Base-by-base conservation (phyloP, 176 grass and related monocot species). In the Carex cristatella region DNA sequence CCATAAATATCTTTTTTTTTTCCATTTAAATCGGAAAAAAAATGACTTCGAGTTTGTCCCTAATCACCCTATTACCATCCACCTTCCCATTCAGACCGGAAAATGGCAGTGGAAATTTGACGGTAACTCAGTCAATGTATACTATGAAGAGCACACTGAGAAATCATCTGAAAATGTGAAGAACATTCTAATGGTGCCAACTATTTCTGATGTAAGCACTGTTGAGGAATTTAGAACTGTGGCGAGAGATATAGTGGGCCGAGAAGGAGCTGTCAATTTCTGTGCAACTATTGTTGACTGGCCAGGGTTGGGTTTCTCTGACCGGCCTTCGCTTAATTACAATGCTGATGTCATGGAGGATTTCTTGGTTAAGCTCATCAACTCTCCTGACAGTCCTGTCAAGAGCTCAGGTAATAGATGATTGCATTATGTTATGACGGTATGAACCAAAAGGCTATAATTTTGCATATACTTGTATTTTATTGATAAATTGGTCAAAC, bases 181-280 rank as follows among this genome's bases (percentile, higher is more conserved):
- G 79, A 90, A 92, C 79, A 96, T 96, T 84, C 84, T 96, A 56
- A 94, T 99, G 93, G 89, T 99, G 15, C 97, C 97, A 61, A 99
- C 97, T 1, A 95, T 99, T 42, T 99, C 97, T 49, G 97, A 99
- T 75, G 97, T 94, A 81, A 99, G 97, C 87, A 99, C 91, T 8
- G 93, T 99, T 15, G 93, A 99, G 74, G 91, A 99, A 81, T 96
- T 91, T 88, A 93, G 97, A 70, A 69, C 87, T 48, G 88, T 92
- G 0, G 97, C 93, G 14, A 92, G 88, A 79, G 93, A 94, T 81
- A 90, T 99, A 70, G 96, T 95, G 33, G 37, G 82, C 14, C 72
- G 73, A 74, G 90, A 94, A 88, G 90, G 91, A 86, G 88, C 93
- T 61, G 72, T 88, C 58, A 80, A 85, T 55, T 96, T 91, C 82